Base-by-base conservation (phyloP, 2,329 filamentous ascomycete genomes). In the Aspergillus fumigatiaffinis region DNA sequence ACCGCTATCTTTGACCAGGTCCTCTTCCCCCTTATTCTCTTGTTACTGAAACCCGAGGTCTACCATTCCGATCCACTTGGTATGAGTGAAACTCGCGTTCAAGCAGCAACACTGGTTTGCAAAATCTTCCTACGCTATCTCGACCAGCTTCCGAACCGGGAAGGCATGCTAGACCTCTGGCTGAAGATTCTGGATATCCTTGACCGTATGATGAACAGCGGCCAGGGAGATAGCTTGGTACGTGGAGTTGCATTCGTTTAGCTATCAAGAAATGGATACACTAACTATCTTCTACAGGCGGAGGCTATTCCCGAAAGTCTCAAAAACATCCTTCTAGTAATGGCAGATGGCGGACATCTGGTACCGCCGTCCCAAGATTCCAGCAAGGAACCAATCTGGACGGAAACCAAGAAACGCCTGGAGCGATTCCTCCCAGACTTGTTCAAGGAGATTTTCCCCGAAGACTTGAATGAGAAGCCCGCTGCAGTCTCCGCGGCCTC, bases 81-180 rank as follows among this genome's bases (percentile, higher is more conserved):
- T 41, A 99, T 99, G 94, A 90, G 90, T 63, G 93, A 97, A 74
- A 97, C 94, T 52, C 84, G 94, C 47, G 90, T 97, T 0, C 91
- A 97, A 68, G 91, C 91, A 1, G 91, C 93, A 0, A 96, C 91
- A 9, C 79, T 99, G 51, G 82, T 99, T 14, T 96, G 91, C 79
- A 97, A 95, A 74, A 93, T 97, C 2, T 99, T 97, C 76, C 76
- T 99, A 59, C 92, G 96, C 72, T 97, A 97, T 72, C 81, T 97
- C 3, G 90, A 93, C 2, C 80, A 93, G 41, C 81, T 97, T 28
- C 89, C 88, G 4, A 87, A 91, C 64, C 92, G 91, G 84, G 89
- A 92, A 23, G 91, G 91, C 21, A 91, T 97, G 86, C 78, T 96
- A 42, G 90, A 94, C 70, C 81, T 97, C 10, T 99, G 94, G 94